These are phyloP conservation scores for Cladophialophora yegresii DNA, from an alignment of 2,329 filamentous ascomycete species.

Conservation along the genomic window DNA sequence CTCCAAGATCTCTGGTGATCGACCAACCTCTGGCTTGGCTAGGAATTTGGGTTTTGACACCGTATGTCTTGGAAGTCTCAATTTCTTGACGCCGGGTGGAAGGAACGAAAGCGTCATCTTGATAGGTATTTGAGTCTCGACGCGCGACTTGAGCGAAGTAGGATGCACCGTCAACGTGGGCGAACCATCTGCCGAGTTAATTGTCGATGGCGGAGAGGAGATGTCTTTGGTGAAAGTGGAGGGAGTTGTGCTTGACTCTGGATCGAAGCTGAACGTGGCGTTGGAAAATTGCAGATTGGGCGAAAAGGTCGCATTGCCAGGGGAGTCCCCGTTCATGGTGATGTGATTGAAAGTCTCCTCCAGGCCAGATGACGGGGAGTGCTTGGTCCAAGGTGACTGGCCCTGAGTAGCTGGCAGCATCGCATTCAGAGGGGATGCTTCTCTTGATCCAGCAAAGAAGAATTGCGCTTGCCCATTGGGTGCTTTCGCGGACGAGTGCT, in stretches of 20 bases:
- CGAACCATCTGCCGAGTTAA: constrained; percentile 34
- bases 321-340: constrained; percentile 49
- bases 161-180: constrained; percentile 62
- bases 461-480: constrained; percentile 37
- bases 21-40: constrained; percentile 68
- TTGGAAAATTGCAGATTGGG: constrained; percentile 44
- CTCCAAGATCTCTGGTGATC: constrained; percentile 73
- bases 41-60: constrained; percentile 93
- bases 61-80: constrained; percentile 85
- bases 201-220: constrained; percentile 36
- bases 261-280: constrained; percentile 43
- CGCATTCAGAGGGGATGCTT: constrained; percentile 44
- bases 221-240: constrained; percentile 36
- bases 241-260: constrained; percentile 46
- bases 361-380: constrained; percentile 48
- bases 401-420: constrained; percentile 40
- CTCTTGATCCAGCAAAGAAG: constrained; percentile 42
- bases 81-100: constrained; percentile 71
- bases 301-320: constrained; percentile 44
- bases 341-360: constrained; percentile 51
- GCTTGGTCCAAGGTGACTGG: constrained; percentile 45
- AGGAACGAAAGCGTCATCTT: constrained; percentile 75
- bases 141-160: constrained; percentile 78
- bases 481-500: constrained; percentile 36
- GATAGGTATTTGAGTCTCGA: constrained; percentile 94